phyloP scores from a whole-genome alignment of 176 grass and related monocot genomes.

The Urochloa ruziziensis region DNA sequence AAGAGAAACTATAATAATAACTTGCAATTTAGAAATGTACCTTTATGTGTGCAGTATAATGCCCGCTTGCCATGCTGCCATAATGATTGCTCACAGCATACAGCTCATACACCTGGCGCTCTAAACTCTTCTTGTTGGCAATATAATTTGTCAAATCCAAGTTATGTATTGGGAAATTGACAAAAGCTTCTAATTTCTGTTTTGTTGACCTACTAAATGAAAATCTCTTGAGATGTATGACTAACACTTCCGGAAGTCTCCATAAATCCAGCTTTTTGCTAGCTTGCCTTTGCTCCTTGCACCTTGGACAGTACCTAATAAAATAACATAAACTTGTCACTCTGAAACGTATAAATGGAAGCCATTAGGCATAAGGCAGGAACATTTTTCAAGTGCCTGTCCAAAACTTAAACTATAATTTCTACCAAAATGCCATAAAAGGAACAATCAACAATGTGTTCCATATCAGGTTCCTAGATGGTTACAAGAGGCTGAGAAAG shows the following conservation, averaged over 20 bases:
- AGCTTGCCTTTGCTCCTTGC: conserved; percentile 96
- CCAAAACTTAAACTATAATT: background rate
- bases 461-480: background rate
- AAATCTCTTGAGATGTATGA: conserved; percentile 99
- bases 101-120: conserved; percentile 69
- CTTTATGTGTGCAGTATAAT: conserved; percentile 98
- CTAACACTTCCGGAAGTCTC: conserved; percentile 96
- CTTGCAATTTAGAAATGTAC: conserved; percentile 33
- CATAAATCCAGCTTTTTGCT: conserved; percentile 99
- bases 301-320: conserved; percentile 91
- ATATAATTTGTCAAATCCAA: conserved; percentile 98
- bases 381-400: conserved; percentile 15
- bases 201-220: conserved; percentile 93
- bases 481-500: background rate
- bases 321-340: conserved; percentile 34
- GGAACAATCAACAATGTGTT: background rate
- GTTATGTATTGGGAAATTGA: conserved; percentile 93
- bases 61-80: conserved; percentile 94
- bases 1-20: background rate
- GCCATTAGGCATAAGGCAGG: background rate
- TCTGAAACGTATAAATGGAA: conserved; percentile 9
- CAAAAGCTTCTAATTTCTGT: conserved; percentile 92
- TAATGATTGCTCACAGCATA: conserved; percentile 99
- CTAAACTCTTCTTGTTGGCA: conserved; percentile 75
- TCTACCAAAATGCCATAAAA: background rate